These are phyloP conservation scores for Yamadazyma philogaea DNA, from an alignment of 805 yeast species.

Conservation along the genomic window DNA sequence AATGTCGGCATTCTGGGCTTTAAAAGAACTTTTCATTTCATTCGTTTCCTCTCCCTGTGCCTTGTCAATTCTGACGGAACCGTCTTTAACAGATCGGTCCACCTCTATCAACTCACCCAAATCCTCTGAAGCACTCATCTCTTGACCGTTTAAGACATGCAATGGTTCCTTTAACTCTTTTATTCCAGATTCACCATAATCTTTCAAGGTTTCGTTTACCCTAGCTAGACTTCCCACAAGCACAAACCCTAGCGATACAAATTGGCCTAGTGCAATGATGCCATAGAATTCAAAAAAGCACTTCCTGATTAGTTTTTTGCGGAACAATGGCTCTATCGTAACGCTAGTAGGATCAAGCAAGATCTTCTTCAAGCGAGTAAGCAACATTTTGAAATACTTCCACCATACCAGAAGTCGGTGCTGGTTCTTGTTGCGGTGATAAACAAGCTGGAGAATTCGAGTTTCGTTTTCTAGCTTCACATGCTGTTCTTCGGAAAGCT, in stretches of 20 bases:
- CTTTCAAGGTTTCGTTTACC: constrained; percentile 4
- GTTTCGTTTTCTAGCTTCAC: constrained; percentile 44
- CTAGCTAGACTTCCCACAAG: constrained; percentile 53
- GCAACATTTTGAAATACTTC: constrained; percentile 60
- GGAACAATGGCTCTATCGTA: constrained; percentile 4
- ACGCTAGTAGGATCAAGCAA: constrained; percentile 3
- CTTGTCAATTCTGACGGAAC: too few species aligned
- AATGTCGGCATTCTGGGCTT: constrained; percentile 8
- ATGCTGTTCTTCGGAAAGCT: not conserved
- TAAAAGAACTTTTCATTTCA: not conserved
- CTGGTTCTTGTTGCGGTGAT: constrained; percentile 74
- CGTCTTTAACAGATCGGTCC: too few species aligned
- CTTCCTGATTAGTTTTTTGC: constrained; percentile 34
- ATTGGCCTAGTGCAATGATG: constrained; percentile 70
- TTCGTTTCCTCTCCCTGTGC: too few species aligned
- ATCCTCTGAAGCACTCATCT: constrained; percentile 14
- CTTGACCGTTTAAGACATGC: not conserved
- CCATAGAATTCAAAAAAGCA: constrained; percentile 64
- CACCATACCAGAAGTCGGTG: constrained; percentile 77
- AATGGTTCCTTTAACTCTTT: not conserved
- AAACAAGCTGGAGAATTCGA: constrained; percentile 56
- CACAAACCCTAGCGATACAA: constrained; percentile 68
- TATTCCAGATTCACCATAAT: constrained; percentile 1
- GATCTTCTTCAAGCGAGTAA: constrained; percentile 51
- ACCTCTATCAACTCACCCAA: constrained; percentile 10